A percentile compares a stretch with the other conserved stretches of the same genome.
phyloP scores from a whole-genome alignment of 2,329 filamentous ascomycete genomes.

The Cordyceps cicadae region DNA sequence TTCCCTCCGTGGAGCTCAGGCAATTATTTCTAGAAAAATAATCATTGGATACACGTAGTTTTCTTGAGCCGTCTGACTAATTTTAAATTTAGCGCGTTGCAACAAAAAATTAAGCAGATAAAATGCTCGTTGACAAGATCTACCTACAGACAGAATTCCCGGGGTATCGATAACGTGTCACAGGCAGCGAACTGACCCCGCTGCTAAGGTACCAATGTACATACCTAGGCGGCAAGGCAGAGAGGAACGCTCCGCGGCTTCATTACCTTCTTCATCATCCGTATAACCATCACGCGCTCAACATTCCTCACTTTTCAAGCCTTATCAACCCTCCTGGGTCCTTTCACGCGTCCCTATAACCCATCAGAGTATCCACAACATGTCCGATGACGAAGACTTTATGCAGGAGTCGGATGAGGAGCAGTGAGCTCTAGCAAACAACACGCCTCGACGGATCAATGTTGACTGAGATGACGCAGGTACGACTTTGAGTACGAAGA shows the following conservation, averaged over 20 bases:
- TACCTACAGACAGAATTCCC: neutral
- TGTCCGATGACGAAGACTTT: constrained; percentile 45
- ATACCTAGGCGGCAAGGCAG: too few relatives aligned
- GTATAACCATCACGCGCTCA: neutral
- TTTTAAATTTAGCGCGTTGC: too few relatives aligned
- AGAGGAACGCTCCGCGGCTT: neutral
- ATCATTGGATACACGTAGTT: too few relatives aligned
- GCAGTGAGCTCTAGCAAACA: constrained; percentile 24
- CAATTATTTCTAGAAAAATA: too few relatives aligned
- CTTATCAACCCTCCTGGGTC: neutral
- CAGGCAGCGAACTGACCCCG: neutral
- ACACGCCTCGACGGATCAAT: neutral
- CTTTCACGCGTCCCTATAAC: neutral
- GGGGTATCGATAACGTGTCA: neutral
- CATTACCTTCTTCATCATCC: neutral
- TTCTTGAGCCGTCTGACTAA: too few relatives aligned
- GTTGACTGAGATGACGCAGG: constrained; percentile 24
- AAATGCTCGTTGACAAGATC: too few relatives aligned
- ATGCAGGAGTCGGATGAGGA: constrained; percentile 42
- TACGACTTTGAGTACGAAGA: constrained; percentile 98
- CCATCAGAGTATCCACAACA: constrained; percentile 19
- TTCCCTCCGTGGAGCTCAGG: too few relatives aligned
- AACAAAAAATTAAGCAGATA: too few relatives aligned
- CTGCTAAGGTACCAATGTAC: neutral
- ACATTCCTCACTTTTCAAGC: neutral